These are phyloP conservation scores for Bruguiera gymnorhiza DNA, from an alignment of 345 rosid genomes.

Conservation along the genomic window DNA sequence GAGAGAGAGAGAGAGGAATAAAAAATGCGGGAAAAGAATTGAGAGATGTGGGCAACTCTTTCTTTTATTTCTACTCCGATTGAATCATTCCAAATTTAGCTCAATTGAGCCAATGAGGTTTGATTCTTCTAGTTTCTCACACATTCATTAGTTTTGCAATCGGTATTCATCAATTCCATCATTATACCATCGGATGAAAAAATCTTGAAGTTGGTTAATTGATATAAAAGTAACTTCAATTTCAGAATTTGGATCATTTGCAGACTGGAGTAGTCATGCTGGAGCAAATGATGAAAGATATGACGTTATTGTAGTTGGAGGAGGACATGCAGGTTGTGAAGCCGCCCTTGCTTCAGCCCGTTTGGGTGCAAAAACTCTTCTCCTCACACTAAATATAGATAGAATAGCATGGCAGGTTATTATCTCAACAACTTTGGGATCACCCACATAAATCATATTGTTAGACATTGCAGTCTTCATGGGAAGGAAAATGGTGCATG, in stretches of 20 bases:
- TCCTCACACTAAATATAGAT: constrained; percentile 83
- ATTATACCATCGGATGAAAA: not conserved
- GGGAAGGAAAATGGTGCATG: not conserved
- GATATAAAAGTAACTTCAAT: not conserved
- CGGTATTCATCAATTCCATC: not conserved
- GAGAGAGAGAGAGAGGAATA: no score
- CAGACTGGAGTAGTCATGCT: constrained; percentile 30
- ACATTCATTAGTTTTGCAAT: not conserved
- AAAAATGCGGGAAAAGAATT: no score
- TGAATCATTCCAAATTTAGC: not conserved
- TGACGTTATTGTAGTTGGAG: constrained; percentile 92
- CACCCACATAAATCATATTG: not conserved
- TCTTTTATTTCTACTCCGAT: no score
- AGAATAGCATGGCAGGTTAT: constrained; percentile 95
- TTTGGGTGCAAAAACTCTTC: constrained; percentile 84
- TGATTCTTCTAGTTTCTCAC: not conserved
- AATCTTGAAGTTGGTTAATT: not conserved
- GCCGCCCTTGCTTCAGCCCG: constrained; percentile 93
- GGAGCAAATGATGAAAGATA: constrained; percentile 53
- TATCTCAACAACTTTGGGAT: not conserved
- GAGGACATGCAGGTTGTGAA: constrained; percentile 94
- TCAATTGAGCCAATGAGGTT: not conserved
- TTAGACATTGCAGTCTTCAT: not conserved
- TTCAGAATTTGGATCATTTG: constrained; percentile 14
- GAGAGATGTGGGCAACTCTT: no score